phyloP scores from a whole-genome alignment of 176 grass and related monocot species.

The Aegilops longissima region DNA sequence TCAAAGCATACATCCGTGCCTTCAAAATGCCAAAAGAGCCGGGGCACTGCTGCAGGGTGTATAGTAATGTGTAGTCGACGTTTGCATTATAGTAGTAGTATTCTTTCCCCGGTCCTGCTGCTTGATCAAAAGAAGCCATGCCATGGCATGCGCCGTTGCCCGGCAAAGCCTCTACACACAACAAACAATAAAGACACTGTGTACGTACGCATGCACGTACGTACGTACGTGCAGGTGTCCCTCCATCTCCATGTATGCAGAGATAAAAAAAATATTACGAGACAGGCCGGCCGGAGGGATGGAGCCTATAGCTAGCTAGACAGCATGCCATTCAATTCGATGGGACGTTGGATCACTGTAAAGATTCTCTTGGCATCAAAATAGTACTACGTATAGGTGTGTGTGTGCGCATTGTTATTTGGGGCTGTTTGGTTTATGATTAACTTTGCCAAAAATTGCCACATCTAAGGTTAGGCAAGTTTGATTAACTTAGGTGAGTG shows the following conservation, averaged over 20 bases:
- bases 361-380: slow-evolving; percentile 43
- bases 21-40: background rate
- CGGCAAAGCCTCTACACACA: slow-evolving; percentile 1
- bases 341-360: slow-evolving; percentile 60
- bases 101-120: slow-evolving; percentile 14
- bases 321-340: slow-evolving; percentile 30
- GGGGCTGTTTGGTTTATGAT: no score
- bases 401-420: background rate
- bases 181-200: slow-evolving; percentile 8
- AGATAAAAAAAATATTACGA: background rate
- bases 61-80: background rate
- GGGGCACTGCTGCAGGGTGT: slow-evolving; percentile 1
- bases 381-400: background rate
- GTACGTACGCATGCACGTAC: background rate
- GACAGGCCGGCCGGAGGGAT: slow-evolving; percentile 30
- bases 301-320: background rate
- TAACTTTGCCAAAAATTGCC: no score
- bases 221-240: background rate
- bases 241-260: background rate
- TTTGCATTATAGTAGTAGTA: background rate
- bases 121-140: slow-evolving; percentile 31
- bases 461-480: no score
- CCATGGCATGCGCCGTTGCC: slow-evolving; percentile 10
- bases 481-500: no score
- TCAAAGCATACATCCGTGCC: slow-evolving; percentile 9